These are phyloP conservation scores for Hebeloma cylindrosporum DNA, from an alignment of 768 basidiomycete genomes.

Conservation along the genomic window DNA sequence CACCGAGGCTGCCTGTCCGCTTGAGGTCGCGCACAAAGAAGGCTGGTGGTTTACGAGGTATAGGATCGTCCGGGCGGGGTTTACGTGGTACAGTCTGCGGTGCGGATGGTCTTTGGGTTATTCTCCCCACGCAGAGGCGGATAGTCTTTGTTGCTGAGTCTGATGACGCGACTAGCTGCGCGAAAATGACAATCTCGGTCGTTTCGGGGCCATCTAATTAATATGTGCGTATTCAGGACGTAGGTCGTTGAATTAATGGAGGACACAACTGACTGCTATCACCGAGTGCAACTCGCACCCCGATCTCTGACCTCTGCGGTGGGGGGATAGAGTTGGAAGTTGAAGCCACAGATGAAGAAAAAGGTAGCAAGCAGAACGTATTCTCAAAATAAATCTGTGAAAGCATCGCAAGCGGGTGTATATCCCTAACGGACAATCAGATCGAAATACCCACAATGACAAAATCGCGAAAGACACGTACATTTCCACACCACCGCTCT, in stretches of 20 bases:
- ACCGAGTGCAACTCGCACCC: slow-evolving; percentile 68
- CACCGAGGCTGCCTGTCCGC: slow-evolving; percentile 17
- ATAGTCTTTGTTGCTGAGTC: slow-evolving; percentile 29
- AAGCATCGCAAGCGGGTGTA: slow-evolving; percentile 64
- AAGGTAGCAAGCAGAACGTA: slow-evolving; percentile 55
- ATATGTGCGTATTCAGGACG: slow-evolving; percentile 1
- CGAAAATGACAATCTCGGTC: slow-evolving; percentile 60
- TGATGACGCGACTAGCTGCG: slow-evolving; percentile 25
- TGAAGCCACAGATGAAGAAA: slow-evolving; percentile 23
- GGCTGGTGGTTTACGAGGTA: slow-evolving; percentile 66
- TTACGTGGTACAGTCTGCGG: slow-evolving; percentile 31
- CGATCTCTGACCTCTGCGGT: slow-evolving; percentile 43
- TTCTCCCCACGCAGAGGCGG: slow-evolving; percentile 56
- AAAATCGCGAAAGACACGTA: slow-evolving; percentile 19
- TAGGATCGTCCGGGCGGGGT: slow-evolving; percentile 73
- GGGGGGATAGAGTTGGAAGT: slow-evolving; percentile 23
- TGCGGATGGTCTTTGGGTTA: slow-evolving; percentile 42
- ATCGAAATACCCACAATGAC: slow-evolving; percentile 1
- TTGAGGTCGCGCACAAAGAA: slow-evolving; percentile 31
- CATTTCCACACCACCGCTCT: slow-evolving; percentile 47
- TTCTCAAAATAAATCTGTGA: slow-evolving; percentile 72
- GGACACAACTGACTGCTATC: slow-evolving; percentile 55
- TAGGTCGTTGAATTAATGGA: neutral
- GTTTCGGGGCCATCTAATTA: slow-evolving; percentile 77
- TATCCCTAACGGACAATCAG: slow-evolving; percentile 46